Conservation (phyloP, 73 alveolate genomes). For the Tetrahymena thermophila region DNA sequence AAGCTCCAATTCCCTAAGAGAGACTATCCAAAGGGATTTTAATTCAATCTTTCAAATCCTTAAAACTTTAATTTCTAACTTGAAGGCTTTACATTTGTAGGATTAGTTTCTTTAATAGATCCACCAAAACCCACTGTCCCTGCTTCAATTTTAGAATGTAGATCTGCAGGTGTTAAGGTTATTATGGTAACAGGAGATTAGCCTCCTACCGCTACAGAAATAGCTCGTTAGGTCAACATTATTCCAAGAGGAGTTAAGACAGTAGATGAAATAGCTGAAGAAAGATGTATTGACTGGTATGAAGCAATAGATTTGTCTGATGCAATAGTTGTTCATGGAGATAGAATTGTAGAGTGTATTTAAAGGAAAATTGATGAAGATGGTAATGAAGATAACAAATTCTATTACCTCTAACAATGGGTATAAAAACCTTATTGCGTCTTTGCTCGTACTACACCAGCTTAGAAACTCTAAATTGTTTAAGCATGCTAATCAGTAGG, state of each 20-base stretch:
- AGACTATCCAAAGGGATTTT: conserved; percentile 33
- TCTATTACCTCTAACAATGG: conserved; percentile 57
- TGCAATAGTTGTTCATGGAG: conserved; percentile 83
- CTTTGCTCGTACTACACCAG: conserved; percentile 95
- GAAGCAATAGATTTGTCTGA: conserved; percentile 56
- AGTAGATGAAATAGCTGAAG: conserved; percentile 53
- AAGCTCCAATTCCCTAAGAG: conserved; percentile 31
- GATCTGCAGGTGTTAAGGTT: conserved; percentile 93
- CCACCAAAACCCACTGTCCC: conserved; percentile 92
- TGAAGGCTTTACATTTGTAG: conserved; percentile 65
- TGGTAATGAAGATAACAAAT: conserved; percentile 67
- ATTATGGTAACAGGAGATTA: conserved; percentile 97
- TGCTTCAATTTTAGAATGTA: conserved; percentile 69
- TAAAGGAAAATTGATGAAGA: conserved; percentile 51
- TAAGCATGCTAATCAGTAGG: conserved; percentile 73
- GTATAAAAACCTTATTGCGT: conserved; percentile 75
- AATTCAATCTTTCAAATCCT: conserved; percentile 47
- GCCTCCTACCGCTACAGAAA: conserved; percentile 97
- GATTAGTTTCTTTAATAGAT: conserved; percentile 84
- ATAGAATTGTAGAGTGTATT: conserved; percentile 38
- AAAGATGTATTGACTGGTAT: conserved; percentile 51
- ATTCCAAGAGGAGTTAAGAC: conserved; percentile 51
- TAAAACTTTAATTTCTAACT: conserved; percentile 58
- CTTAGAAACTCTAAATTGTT: conserved; percentile 87
- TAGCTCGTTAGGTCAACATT: conserved; percentile 69